These are phyloP conservation scores for Blastobotrys attinorum DNA, from an alignment of 805 yeast species.

Conservation along the genomic window DNA sequence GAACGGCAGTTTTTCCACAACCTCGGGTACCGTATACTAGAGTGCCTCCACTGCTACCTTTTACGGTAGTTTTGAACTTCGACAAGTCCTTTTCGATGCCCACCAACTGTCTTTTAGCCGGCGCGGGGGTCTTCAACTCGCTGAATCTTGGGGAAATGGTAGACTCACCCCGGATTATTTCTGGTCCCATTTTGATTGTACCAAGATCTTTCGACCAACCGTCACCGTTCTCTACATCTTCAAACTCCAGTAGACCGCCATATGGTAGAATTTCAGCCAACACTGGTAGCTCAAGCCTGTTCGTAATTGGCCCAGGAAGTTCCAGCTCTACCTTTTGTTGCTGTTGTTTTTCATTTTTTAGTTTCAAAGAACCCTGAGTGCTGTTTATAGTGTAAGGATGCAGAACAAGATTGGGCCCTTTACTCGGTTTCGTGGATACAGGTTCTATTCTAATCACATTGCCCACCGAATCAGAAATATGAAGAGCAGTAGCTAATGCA, in stretches of 20 bases:
- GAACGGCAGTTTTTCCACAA: slow-evolving; percentile 64
- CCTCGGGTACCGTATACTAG: slow-evolving; percentile 71
- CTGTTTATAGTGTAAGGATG: slow-evolving; percentile 42
- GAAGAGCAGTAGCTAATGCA: slow-evolving; percentile 48
- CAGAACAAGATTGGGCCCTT: slow-evolving; percentile 36
- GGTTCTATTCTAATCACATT: slow-evolving; percentile 45
- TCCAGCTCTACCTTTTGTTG: slow-evolving; percentile 16
- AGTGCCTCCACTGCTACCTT: slow-evolving; percentile 44
- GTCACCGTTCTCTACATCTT: slow-evolving; percentile 34
- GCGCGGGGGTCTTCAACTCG: background rate
- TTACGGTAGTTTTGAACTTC: slow-evolving; percentile 34
- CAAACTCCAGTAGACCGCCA: slow-evolving; percentile 55
- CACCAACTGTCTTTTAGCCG: slow-evolving; percentile 32
- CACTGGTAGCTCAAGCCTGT: slow-evolving; percentile 44
- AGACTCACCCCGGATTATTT: slow-evolving; percentile 37
- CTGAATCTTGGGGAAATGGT: slow-evolving; percentile 9
- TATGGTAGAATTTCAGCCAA: slow-evolving; percentile 40
- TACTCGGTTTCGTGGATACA: slow-evolving; percentile 31
- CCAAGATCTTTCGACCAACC: slow-evolving; percentile 32
- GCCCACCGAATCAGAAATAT: slow-evolving; percentile 44
- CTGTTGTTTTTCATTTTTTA: slow-evolving; percentile 5
- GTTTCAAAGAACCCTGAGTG: slow-evolving; percentile 1
- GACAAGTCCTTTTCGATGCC: slow-evolving; percentile 48
- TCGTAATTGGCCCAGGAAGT: slow-evolving; percentile 32
- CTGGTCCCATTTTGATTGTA: slow-evolving; percentile 11